Base-by-base conservation (phyloP, 2,329 filamentous ascomycete genomes). In the Aaosphaeria arxii region DNA sequence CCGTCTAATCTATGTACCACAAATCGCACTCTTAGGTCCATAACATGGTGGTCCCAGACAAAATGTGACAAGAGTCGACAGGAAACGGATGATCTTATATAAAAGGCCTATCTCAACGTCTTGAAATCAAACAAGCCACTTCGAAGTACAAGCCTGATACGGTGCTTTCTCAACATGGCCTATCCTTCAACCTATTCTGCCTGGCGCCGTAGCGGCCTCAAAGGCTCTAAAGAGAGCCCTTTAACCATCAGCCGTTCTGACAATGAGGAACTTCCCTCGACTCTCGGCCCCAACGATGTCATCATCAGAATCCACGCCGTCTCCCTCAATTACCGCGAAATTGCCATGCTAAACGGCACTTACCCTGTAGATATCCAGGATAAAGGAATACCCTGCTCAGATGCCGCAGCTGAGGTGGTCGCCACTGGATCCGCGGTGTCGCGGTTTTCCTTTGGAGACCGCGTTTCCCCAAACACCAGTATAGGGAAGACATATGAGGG, bases 281-380 rank as follows among this genome's bases (percentile, higher is more conserved):
- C 44, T 1, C 53, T 64, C 2, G 48, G 28, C 1, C 42, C 52
- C 3, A 33, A 49, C 9, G 56, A 61, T 28, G 58, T 66, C 2
- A 36, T 64, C 29, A 52, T 64, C 44, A 51, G 49, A 11, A 60
- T 66, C 39, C 61, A 55, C 39, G 59, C 63, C 13, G 57, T 62
- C 13, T 56, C 62, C 2, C 53, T 64, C 9, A 66, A 66, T 42
- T 66, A 56, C 40, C 56, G 63, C 30, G 63, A 66, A 17, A 41
- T 58, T 7, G 63, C 55, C 3, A 64, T 63, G 57, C 47, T 64
- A 5, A 53, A 57, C 38, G 55, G 53, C 2, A 38, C 13, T 5
- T 66, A 62, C 32, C 59, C 58, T 0, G 11, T 45, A 0, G 36
- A 43, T 1, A 42, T 54, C 17, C 29, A 40, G 11, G 44, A 51